Evolutionary conservation across 1,284 basidiomycete genomes (phyloP), one percentile per base, ranked within the genome.

Genomic region (Pterulicium gracile): DNA sequence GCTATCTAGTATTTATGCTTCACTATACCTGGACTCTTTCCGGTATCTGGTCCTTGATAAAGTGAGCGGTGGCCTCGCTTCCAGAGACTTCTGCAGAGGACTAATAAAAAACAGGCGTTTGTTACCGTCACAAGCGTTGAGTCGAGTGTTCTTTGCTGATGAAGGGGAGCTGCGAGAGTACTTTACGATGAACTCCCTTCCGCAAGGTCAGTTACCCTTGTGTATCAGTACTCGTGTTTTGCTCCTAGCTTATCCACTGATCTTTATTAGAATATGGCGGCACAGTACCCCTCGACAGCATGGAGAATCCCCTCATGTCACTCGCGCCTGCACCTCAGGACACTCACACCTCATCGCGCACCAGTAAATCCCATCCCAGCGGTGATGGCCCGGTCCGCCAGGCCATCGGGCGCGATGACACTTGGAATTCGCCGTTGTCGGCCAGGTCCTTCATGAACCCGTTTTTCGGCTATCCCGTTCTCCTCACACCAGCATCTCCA

Each of bases 11-110:
- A 21, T 86, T 87, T 56, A 65, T 91, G 44, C 66, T 90, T 27
- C 89, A 92, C 62, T 88, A 84, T 57, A 81, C 83, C 5, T 93
- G 88, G 88, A 64, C 81, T 14, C 83, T 91, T 61, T 73, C 79
- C 1, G 80, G 85, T 14, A 66, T 88, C 51, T 93, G 88, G 88
- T 76, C 64, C 32, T 59, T 92, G 42, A 69, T 78, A 50, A 90
- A 82, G 79, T 82, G 54, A 47, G 72, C 65, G 23, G 50, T 24
- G 21, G 41, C 24, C 19, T 40, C 12, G 20, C 14, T 22, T 46
- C 21, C 20, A 39, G 39, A 27, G 14, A 34, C 50, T 44, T 48
- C 50, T 48, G 47, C 48, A 22, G 42, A 12, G 27, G 51, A 52
- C 48, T 51, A 47, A 53, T 54, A 47, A 23, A 46, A 22, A 47